Evolutionary conservation across 2,329 filamentous ascomycete species (phyloP).

Genomic region (Teratosphaeria gauchensis): DNA sequence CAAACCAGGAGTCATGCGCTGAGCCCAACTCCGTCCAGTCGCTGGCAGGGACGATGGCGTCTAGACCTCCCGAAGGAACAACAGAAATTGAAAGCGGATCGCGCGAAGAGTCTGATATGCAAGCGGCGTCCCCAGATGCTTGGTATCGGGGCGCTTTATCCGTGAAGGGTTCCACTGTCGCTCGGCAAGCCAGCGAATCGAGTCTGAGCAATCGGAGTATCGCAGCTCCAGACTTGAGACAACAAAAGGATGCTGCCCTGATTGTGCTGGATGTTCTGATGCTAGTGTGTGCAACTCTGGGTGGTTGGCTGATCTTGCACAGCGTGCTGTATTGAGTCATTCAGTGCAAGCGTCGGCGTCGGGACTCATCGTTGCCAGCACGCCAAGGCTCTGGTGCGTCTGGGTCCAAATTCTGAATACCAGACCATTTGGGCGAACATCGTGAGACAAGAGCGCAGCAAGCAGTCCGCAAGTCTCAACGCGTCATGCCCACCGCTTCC

Average conservation of each 20-base stretch:
- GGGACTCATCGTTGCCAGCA: neutral
- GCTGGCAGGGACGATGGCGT: no score
- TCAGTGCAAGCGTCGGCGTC: neutral
- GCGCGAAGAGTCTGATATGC: no score
- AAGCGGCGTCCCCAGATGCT: neutral
- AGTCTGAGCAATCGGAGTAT: neutral
- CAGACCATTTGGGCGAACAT: neutral
- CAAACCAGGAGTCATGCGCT: neutral
- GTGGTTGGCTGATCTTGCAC: slow-evolving; percentile 3
- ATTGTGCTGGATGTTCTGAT: slow-evolving; percentile 1
- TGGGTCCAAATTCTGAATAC: neutral
- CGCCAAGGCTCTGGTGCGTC: neutral
- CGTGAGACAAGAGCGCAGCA: neutral
- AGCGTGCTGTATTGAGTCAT: slow-evolving; percentile 1
- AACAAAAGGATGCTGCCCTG: neutral
- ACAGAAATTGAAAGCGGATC: no score
- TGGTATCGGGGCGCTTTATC: neutral
- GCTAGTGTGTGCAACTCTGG: neutral
- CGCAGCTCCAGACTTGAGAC: neutral
- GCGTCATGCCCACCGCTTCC: neutral
- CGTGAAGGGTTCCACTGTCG: neutral
- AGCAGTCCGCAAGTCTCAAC: neutral
- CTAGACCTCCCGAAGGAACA: no score
- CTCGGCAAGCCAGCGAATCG: neutral
- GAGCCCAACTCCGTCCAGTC: neutral